These are phyloP conservation scores for Leccinum sublutescens DNA, from an alignment of 768 basidiomycete genomes.

Conservation along the genomic window DNA sequence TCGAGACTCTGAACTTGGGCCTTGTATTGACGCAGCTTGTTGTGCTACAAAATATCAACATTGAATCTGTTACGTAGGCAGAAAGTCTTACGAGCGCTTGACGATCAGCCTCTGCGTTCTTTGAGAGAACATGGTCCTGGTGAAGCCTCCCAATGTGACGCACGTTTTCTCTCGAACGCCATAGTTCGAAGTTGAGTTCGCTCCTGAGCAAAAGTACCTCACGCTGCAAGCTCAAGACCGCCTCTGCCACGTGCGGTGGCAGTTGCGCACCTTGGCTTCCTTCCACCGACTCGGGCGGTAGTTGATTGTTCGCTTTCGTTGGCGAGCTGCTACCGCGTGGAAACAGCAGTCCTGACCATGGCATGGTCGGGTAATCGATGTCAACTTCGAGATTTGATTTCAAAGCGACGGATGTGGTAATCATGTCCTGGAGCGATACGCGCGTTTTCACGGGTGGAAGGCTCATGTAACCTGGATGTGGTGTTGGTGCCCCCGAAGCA, in stretches of 20 bases:
- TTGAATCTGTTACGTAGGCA: not conserved
- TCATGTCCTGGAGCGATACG: constrained; percentile 76
- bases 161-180: constrained; percentile 78
- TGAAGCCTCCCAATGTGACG: constrained; percentile 81
- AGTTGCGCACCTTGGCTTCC: constrained; percentile 23
- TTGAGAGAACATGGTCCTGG: constrained; percentile 67
- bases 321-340: constrained; percentile 31
- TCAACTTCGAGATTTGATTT: constrained; percentile 70
- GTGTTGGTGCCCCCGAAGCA: constrained; percentile 25
- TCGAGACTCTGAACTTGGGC: constrained; percentile 65
- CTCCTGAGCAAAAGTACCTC: constrained; percentile 73
- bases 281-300: constrained; percentile 19
- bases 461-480: constrained; percentile 35
- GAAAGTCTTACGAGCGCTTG: constrained; percentile 66
- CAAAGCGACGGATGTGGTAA: constrained; percentile 66
- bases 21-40: constrained; percentile 77
- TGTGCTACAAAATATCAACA: constrained; percentile 51
- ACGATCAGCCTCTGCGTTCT: constrained; percentile 76
- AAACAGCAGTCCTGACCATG: constrained; percentile 52
- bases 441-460: constrained; percentile 31
- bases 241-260: constrained; percentile 55
- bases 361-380: constrained; percentile 47
- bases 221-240: constrained; percentile 69
- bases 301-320: constrained; percentile 15
- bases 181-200: constrained; percentile 84